Base-by-base conservation (phyloP, 208 protist species). In the Acanthamoeba healyi region DNA sequence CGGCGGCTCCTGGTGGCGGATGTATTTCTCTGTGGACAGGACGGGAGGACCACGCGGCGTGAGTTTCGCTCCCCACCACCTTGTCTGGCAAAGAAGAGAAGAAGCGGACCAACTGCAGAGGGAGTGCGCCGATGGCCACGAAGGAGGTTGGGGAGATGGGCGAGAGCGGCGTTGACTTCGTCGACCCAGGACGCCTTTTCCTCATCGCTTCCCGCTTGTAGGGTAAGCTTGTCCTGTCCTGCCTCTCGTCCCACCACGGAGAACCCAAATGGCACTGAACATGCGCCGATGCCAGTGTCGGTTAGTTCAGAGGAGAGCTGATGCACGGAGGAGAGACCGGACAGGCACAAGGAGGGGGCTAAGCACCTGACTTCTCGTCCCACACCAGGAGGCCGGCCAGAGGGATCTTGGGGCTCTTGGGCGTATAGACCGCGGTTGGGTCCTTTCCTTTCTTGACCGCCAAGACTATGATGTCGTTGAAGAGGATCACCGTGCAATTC, bases 401-500 rank as follows among this genome's bases (percentile, higher is more conserved):
- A 14, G 70, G 70, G 24, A 79, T 87, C 46, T 58, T 87, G 72
- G 34, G 14, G 10, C 38, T 82, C 72, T 82, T 82, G 40, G 44
- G 29, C 6, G 34, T 87, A 26, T 63, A 63, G 24, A 63, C 56
- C 7, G 56, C 56, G 24, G 56, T 24, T 6, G 56, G 56, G 26
- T 63, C 24, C 56, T 87, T 61, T 17, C 46, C 77, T 26, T 87
- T 40, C 34, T 87, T 56, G 77, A 38, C 36, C 1, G 79, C 79
- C 14, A 87, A 22, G 0, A 87, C 42, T 26, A 87, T 46, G 42
- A 87, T 61, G 44, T 87, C 79, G 79, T 49, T 58, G 40, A 87
- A 87, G 79, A 87, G 79, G 40, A 87, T 44, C 79, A 87, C 19
- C 9, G 36, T 46, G 79, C 79, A 87, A 40, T 87, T 87, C 51